Conservation (phyloP, 2,329 filamentous ascomycete species). For the Cordyceps javanica region DNA sequence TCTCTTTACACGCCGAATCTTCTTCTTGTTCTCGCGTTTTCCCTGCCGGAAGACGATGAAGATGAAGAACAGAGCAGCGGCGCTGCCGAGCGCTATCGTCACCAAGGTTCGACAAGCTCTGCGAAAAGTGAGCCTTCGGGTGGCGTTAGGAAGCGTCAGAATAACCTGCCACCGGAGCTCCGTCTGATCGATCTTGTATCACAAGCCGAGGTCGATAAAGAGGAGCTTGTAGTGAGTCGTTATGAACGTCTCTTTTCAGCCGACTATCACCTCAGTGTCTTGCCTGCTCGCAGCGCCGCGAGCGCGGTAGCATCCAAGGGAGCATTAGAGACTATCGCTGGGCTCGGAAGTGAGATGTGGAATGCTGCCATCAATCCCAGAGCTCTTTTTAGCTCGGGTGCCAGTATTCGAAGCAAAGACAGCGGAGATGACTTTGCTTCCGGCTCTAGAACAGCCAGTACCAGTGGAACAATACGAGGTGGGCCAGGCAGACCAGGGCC, state of each 20-base stretch:
- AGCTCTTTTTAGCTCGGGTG: constrained; percentile 78
- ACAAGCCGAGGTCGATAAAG: constrained; percentile 81
- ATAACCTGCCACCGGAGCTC: constrained; percentile 80
- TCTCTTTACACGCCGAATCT: constrained; percentile 92
- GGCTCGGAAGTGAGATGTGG: constrained; percentile 72
- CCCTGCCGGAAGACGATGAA: constrained; percentile 58
- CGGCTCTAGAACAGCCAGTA: constrained; percentile 36
- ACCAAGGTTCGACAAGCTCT: constrained; percentile 37
- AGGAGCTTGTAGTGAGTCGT: constrained; percentile 77
- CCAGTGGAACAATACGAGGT: constrained; percentile 25
- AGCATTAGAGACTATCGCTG: constrained; percentile 69
- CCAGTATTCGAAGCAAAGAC: constrained; percentile 61
- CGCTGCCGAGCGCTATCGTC: constrained; percentile 34
- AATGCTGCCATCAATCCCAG: constrained; percentile 86
- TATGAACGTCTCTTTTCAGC: constrained; percentile 80
- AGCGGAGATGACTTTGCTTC: constrained; percentile 54
- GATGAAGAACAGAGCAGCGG: constrained; percentile 23
- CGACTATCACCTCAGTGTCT: constrained; percentile 83
- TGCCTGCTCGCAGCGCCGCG: constrained; percentile 67
- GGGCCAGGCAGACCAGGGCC: constrained; percentile 20
- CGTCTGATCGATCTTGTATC: constrained; percentile 84
- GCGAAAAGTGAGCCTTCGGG: constrained; percentile 54
- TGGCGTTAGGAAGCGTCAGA: constrained; percentile 64
- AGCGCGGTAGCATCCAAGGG: constrained; percentile 61
- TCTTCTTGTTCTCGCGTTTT: constrained; percentile 86